These are phyloP conservation scores for Trichoderma sp. DNA, from an alignment of 2,329 filamentous ascomycete genomes.

Conservation along the genomic window DNA sequence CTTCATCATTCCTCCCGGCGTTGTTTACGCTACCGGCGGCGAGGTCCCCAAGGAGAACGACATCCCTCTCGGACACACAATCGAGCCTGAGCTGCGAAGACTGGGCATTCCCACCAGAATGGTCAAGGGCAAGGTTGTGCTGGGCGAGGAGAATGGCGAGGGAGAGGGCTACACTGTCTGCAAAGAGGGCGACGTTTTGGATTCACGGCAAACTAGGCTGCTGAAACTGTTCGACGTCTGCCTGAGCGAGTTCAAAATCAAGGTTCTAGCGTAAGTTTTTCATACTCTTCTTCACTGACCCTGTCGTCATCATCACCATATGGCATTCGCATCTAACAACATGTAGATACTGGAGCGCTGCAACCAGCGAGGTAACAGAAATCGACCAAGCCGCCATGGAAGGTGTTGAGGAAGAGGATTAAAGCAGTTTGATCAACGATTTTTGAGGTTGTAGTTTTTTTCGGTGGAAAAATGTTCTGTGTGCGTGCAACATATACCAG, in stretches of 20 bases:
- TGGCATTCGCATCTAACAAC: neutral
- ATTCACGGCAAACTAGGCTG: conserved; percentile 89
- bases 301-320: neutral
- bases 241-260: conserved; percentile 86
- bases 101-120: conserved; percentile 88
- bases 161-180: conserved; percentile 74
- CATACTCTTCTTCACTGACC: neutral
- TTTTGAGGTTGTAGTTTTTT: conserved; percentile 26
- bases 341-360: conserved; percentile 63
- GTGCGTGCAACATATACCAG: conserved; percentile 44
- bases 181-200: conserved; percentile 80
- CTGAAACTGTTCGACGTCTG: conserved; percentile 93
- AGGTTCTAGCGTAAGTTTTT: conserved; percentile 68
- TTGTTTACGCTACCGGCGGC: conserved; percentile 78
- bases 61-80: conserved; percentile 80
- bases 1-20: conserved; percentile 82
- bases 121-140: conserved; percentile 82
- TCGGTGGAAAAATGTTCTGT: conserved; percentile 33
- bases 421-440: neutral
- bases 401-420: conserved; percentile 38
- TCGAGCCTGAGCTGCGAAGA: conserved; percentile 88
- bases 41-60: conserved; percentile 81
- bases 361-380: conserved; percentile 63
- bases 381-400: conserved; percentile 48
- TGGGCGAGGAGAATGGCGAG: conserved; percentile 62